Evolutionary conservation across 768 basidiomycete genomes (phyloP), one percentile per base, ranked within the genome.

Genomic region (Lentinus brumalis): DNA sequence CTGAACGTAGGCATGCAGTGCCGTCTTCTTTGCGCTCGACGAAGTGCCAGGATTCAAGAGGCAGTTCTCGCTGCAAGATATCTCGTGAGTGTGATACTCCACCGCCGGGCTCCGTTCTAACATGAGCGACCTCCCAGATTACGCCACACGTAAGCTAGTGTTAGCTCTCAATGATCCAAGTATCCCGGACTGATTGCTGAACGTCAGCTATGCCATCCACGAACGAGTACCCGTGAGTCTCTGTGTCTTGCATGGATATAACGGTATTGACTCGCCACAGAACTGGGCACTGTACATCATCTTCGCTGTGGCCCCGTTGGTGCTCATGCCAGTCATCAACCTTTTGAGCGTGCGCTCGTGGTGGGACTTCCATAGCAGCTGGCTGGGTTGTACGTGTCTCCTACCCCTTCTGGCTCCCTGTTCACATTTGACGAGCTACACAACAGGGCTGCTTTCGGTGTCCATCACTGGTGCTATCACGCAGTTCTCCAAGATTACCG

Each of bases 361-460:
- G 78, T 98, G 95, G 94, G 96, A 97, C 69, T 76, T 89, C 32
- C 96, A 97, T 70, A 88, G 85, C 67, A 80, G 89, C 75, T 64
- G 72, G 61, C 76, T 83, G 3, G 81, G 81, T 15, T 60, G 83
- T 82, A 59, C 38, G 79, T 71, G 12, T 30, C 14, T 3, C 35
- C 14, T 52, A 1, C 8, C 6, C 15, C 9, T 10, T 15, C 45
- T 40, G 16, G 1, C 26, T 47, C 29, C 50, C 32, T 16, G 6
- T 9, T 12, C 21, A 31, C 31, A 18, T 29, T 46, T 44, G 41
- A 16, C 30, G 14, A 31, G 18, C 57, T 47, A 49, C 29, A 59
- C 38, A 21, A 16, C 68, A 87, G 89, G 94, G 59, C 78, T 91
- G 53, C 84, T 95, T 47, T 81, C 85, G n/a, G 79, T 92, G 53